Percentiles rank a stretch among this genome's conserved stretches.
Evolutionary conservation across 1,284 basidiomycete species (phyloP).

Genomic region (Ustilago cynodontis): DNA sequence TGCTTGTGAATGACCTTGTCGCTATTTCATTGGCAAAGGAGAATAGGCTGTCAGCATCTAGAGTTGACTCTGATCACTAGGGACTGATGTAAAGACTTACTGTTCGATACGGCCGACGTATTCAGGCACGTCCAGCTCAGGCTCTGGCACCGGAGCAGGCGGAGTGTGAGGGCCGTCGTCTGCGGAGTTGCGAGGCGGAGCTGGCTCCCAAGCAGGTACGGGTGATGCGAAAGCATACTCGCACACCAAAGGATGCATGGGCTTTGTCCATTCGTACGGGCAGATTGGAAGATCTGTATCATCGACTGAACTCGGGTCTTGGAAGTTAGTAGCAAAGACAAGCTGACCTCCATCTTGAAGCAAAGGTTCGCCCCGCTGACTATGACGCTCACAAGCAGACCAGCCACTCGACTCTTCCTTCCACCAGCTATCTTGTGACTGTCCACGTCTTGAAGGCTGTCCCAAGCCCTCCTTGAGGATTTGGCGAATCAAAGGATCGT

Average conservation of each 20-base stretch:
- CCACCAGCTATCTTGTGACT: constrained; percentile 46
- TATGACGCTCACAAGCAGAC: constrained; percentile 56
- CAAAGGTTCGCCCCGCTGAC: neutral
- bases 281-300: constrained; percentile 75
- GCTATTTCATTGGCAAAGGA: constrained; percentile 57
- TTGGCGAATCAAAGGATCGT: constrained; percentile 87
- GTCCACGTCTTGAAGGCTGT: constrained; percentile 21
- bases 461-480: constrained; percentile 82
- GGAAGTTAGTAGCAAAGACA: constrained; percentile 14
- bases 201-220: constrained; percentile 61
- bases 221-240: constrained; percentile 77
- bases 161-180: constrained; percentile 4
- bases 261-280: constrained; percentile 74
- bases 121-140: constrained; percentile 86
- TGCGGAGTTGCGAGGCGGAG: neutral
- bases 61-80: neutral
- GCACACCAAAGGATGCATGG: constrained; percentile 62
- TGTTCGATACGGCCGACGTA: constrained; percentile 76
- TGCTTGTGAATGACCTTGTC: constrained; percentile 83
- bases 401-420: constrained; percentile 43
- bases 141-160: constrained; percentile 52
- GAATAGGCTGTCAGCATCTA: neutral
- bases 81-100: constrained; percentile 14
- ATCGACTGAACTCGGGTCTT: constrained; percentile 49
- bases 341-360: constrained; percentile 18